Evolutionary conservation across 1,284 basidiomycete species (phyloP).

Genomic region (Blastosporella zonata): DNA sequence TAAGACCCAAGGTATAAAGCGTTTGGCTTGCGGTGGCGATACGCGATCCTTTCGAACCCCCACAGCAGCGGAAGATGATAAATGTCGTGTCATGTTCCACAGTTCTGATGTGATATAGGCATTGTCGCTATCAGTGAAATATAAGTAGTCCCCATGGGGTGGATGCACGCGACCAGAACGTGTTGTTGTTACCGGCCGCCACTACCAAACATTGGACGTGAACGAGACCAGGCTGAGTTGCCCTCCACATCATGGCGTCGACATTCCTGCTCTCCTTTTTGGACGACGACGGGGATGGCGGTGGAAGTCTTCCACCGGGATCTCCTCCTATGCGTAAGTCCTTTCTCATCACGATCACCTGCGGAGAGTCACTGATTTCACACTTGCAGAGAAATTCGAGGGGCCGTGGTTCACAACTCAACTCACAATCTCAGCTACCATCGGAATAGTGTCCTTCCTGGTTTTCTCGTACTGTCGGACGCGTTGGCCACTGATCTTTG

Average conservation of each 20-base stretch:
- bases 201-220: slow-evolving; percentile 10
- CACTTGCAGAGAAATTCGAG: slow-evolving; percentile 60
- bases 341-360: neutral
- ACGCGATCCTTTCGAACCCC: slow-evolving; percentile 18
- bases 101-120: no score
- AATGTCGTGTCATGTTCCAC: slow-evolving; percentile 18
- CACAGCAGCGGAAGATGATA: slow-evolving; percentile 18
- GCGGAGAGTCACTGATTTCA: neutral
- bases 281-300: slow-evolving; percentile 16
- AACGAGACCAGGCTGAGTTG: neutral
- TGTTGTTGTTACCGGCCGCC: slow-evolving; percentile 10
- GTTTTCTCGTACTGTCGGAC: slow-evolving; percentile 87
- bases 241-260: slow-evolving; percentile 16
- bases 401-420: slow-evolving; percentile 96
- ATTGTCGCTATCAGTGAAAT: no score
- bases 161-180: slow-evolving; percentile 1
- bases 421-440: slow-evolving; percentile 70
- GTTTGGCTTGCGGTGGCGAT: slow-evolving; percentile 21
- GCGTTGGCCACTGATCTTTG: slow-evolving; percentile 87
- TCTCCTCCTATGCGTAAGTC: slow-evolving; percentile 53
- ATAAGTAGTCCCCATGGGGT: neutral
- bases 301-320: slow-evolving; percentile 45
- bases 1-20: slow-evolving; percentile 14
- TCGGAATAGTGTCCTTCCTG: slow-evolving; percentile 82
- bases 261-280: slow-evolving; percentile 14